Evolutionary conservation across 768 basidiomycete species (phyloP).

Genomic region (Macrolepiota albuminosa): DNA sequence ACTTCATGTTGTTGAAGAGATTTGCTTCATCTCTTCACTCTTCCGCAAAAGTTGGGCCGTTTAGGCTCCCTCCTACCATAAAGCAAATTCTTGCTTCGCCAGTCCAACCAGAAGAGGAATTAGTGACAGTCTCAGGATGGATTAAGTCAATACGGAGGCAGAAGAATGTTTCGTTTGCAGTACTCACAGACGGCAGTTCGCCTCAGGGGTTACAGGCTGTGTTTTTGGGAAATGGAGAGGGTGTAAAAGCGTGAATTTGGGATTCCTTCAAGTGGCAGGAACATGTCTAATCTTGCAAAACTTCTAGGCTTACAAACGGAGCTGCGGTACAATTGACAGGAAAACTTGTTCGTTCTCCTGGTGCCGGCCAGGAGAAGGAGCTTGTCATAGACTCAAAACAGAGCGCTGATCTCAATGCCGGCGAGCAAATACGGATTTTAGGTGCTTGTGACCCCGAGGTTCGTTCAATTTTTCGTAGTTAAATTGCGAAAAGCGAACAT

Average conservation of each 20-base stretch:
- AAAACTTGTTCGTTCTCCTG: slow-evolving; percentile 38
- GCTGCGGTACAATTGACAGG: slow-evolving; percentile 25
- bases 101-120: not conserved
- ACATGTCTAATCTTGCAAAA: not conserved
- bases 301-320: slow-evolving; percentile 19
- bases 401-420: not conserved
- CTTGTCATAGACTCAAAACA: slow-evolving; percentile 35
- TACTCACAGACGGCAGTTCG: slow-evolving; percentile 78
- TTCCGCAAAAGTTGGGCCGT: slow-evolving; percentile 1
- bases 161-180: slow-evolving; percentile 84
- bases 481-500: not conserved
- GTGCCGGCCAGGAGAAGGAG: slow-evolving; percentile 44
- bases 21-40: slow-evolving; percentile 7
- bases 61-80: slow-evolving; percentile 16
- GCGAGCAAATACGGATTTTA: slow-evolving; percentile 32
- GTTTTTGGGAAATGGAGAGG: slow-evolving; percentile 37
- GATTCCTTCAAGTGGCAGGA: not conserved
- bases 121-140: slow-evolving; percentile 69
- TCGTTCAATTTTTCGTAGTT: slow-evolving; percentile 2
- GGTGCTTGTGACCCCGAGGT: slow-evolving; percentile 47
- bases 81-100: slow-evolving; percentile 10
- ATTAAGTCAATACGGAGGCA: slow-evolving; percentile 81
- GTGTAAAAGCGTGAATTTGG: slow-evolving; percentile 20
- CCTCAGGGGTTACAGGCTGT: slow-evolving; percentile 75
- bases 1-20: slow-evolving; percentile 9